phyloP scores from a whole-genome alignment of 805 yeast genomes.

The Lipomyces starkeyi region DNA sequence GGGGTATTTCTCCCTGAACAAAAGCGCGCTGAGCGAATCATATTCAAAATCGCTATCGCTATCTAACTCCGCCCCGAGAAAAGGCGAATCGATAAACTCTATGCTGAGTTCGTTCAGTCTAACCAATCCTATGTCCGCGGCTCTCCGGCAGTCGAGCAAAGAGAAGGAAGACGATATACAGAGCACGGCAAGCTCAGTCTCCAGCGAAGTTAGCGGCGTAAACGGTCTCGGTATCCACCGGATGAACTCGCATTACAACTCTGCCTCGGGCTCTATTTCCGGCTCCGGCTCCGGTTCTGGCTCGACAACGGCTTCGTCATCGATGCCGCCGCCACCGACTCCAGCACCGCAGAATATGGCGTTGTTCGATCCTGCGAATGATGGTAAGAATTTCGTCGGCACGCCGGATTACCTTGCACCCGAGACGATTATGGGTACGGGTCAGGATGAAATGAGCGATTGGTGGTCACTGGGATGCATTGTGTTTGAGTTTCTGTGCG shows the following conservation, averaged over 20 bases:
- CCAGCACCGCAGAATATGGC: conserved; percentile 44
- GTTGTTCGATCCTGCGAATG: conserved; percentile 74
- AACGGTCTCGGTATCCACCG: conserved; percentile 21
- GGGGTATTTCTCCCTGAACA: conserved; percentile 35
- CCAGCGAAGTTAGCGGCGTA: conserved; percentile 17
- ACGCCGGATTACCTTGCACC: conserved; percentile 99
- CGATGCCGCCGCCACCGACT: conserved; percentile 27
- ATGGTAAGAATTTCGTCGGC: conserved; percentile 78
- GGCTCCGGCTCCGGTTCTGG: background rate
- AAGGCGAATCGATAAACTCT: conserved; percentile 28
- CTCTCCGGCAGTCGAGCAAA: conserved; percentile 4
- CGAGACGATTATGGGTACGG: conserved; percentile 84
- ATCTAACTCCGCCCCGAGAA: conserved; percentile 6
- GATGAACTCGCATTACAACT: conserved; percentile 7
- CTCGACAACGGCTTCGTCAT: conserved; percentile 15
- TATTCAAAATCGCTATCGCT: conserved; percentile 6
- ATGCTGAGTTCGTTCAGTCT: conserved; percentile 31
- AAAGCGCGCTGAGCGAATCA: conserved; percentile 13
- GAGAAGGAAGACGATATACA: conserved; percentile 6
- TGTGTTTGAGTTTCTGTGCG: conserved; percentile 86
- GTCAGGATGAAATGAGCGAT: conserved; percentile 85
- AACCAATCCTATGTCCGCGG: conserved; percentile 10
- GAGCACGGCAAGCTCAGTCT: conserved; percentile 20
- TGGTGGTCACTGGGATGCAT: conserved; percentile 99
- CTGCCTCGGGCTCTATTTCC: background rate